These are phyloP conservation scores for Myriosclerotinia scirpicola DNA, from an alignment of 2,329 filamentous ascomycete species.

Conservation along the genomic window DNA sequence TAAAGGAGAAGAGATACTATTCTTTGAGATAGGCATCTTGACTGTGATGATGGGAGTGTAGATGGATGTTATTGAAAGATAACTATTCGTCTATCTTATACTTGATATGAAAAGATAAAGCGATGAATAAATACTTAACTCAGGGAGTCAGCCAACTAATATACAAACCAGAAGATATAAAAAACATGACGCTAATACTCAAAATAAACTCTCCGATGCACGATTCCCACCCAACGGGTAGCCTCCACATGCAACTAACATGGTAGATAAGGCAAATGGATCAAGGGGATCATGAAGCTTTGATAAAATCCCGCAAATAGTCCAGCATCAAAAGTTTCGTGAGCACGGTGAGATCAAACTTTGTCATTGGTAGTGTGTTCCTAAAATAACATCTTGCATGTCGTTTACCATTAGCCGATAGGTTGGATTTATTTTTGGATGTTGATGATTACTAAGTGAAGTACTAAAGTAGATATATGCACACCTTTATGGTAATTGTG, in stretches of 20 bases:
- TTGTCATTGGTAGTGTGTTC: no score
- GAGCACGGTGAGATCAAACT: no score
- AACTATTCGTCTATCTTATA: conserved; percentile 1
- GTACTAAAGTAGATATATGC: no score
- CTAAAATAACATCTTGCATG: no score
- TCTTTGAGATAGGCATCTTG: conserved; percentile 46
- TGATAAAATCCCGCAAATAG: conserved; percentile 1
- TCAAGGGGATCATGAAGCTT: neutral
- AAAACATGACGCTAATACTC: neutral
- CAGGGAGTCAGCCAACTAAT: neutral
- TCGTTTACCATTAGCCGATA: no score
- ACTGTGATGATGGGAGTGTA: neutral
- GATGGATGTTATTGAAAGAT: neutral
- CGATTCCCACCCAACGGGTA: conserved; percentile 7
- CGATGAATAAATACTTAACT: conserved; percentile 7
- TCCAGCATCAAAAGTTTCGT: neutral
- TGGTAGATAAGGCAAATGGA: neutral
- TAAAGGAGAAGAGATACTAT: conserved; percentile 60
- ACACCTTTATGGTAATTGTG: no score
- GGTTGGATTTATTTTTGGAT: no score
- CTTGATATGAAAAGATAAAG: conserved; percentile 3
- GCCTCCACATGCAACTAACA: neutral
- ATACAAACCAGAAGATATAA: conserved; percentile 4
- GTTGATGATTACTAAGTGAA: no score
- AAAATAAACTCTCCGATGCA: conserved; percentile 20